Conservation (phyloP, 2,329 filamentous ascomycete species). For the Calonectria pauciramosa region DNA sequence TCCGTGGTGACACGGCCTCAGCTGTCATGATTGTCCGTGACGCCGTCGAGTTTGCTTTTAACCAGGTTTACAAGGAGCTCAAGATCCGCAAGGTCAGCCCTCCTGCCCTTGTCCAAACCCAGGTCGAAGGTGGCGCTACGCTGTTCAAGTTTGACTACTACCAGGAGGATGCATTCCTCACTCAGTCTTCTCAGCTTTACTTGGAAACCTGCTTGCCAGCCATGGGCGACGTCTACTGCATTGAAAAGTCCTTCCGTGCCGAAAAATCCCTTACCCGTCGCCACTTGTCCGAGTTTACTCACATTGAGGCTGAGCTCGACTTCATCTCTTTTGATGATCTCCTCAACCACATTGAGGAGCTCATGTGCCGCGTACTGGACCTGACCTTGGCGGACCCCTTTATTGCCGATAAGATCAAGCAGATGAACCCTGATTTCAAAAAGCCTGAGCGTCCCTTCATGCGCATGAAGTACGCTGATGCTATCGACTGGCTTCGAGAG, state of each 20-base stretch:
- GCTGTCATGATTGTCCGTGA: constrained; percentile 90
- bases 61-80: constrained; percentile 81
- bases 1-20: constrained; percentile 88
- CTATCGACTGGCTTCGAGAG: constrained; percentile 92
- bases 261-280: constrained; percentile 96
- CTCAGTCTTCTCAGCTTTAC: constrained; percentile 97
- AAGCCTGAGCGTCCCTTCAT: constrained; percentile 87
- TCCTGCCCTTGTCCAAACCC: constrained; percentile 92
- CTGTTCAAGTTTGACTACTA: constrained; percentile 94
- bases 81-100: constrained; percentile 87
- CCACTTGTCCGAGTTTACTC: constrained; percentile 96
- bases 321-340: constrained; percentile 95
- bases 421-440: constrained; percentile 92
- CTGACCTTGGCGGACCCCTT: constrained; percentile 80
- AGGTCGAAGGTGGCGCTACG: constrained; percentile 93
- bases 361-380: constrained; percentile 90
- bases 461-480: constrained; percentile 95
- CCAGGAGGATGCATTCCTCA: constrained; percentile 90
- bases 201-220: constrained; percentile 94
- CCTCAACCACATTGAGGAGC: constrained; percentile 85
- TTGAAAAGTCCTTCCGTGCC: constrained; percentile 98
- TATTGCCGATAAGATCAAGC: constrained; percentile 80
- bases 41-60: constrained; percentile 84
- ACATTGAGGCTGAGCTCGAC: constrained; percentile 96
- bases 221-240: constrained; percentile 95